These are phyloP conservation scores for Podaxis rugospora DNA, from an alignment of 768 basidiomycete genomes.

Conservation along the genomic window DNA sequence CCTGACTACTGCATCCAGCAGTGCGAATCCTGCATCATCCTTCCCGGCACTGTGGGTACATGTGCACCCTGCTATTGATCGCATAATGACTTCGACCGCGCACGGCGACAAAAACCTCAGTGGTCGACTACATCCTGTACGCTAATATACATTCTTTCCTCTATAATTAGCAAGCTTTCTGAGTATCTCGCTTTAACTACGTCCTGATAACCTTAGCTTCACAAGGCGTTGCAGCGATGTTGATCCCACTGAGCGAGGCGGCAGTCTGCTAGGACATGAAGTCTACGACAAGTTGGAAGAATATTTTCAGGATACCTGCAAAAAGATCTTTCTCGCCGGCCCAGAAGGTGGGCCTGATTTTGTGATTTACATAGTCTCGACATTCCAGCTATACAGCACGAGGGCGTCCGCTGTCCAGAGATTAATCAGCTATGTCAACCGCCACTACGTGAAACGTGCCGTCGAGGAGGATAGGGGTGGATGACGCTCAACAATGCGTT, in stretches of 20 bases:
- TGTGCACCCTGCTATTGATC: slow-evolving; percentile 68
- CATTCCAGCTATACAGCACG: slow-evolving; percentile 65
- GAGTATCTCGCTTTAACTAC: slow-evolving; percentile 10
- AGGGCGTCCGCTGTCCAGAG: slow-evolving; percentile 68
- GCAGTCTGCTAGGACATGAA: slow-evolving; percentile 37
- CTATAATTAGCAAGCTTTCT: slow-evolving; percentile 59
- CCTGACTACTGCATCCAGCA: slow-evolving; percentile 54
- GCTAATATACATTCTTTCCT: slow-evolving; percentile 79
- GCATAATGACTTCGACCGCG: slow-evolving; percentile 68
- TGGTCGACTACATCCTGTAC: slow-evolving; percentile 68
- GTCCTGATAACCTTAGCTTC: slow-evolving; percentile 30
- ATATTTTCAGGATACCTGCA: slow-evolving; percentile 59
- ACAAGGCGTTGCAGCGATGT: slow-evolving; percentile 45
- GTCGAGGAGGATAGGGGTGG: slow-evolving; percentile 78
- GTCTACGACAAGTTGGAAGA: slow-evolving; percentile 71
- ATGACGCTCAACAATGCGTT: slow-evolving; percentile 62
- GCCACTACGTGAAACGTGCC: slow-evolving; percentile 72
- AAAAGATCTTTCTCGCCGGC: slow-evolving; percentile 57
- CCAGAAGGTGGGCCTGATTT: slow-evolving; percentile 65
- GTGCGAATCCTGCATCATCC: slow-evolving; percentile 71
- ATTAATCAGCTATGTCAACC: slow-evolving; percentile 75
- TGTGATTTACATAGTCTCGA: slow-evolving; percentile 66
- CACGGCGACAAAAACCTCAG: slow-evolving; percentile 60
- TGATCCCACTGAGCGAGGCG: slow-evolving; percentile 9
- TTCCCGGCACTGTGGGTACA: slow-evolving; percentile 72